Percentiles rank a stretch among this genome's conserved stretches.
These are phyloP conservation scores for Ophiosphaerella narmari DNA, from an alignment of 2,329 filamentous ascomycete species.

Conservation along the genomic window DNA sequence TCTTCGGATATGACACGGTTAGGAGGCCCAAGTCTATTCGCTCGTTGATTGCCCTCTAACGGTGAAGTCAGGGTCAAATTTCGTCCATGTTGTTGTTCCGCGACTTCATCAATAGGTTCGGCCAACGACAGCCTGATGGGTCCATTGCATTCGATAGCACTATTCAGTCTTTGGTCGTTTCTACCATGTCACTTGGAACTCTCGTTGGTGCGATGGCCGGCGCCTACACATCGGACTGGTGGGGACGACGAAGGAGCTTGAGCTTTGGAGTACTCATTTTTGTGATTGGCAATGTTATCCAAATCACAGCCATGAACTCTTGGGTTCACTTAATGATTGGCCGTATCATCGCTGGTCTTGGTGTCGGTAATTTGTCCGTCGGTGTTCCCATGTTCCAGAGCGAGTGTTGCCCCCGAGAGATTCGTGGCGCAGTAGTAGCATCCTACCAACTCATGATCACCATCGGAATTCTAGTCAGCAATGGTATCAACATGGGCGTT, in stretches of 20 bases:
- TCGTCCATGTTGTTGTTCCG: conserved; percentile 47
- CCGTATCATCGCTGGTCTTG: conserved; percentile 49
- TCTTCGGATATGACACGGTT: conserved; percentile 67
- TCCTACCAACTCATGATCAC: conserved; percentile 54
- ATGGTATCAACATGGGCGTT: conserved; percentile 48
- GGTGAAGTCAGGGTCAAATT: conserved; percentile 35
- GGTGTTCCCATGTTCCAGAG: conserved; percentile 71
- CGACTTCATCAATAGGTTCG: conserved; percentile 64
- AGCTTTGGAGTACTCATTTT: conserved; percentile 53
- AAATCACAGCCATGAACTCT: conserved; percentile 46
- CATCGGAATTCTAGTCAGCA: conserved; percentile 46
- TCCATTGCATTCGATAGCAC: conserved; percentile 46
- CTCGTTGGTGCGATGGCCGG: conserved; percentile 49
- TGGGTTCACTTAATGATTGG: conserved; percentile 57
- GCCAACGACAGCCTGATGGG: conserved; percentile 50
- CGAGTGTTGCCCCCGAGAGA: conserved; percentile 65
- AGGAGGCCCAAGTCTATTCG: conserved; percentile 1
- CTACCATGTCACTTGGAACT: conserved; percentile 46
- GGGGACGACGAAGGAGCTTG: conserved; percentile 54
- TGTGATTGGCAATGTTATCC: conserved; percentile 50
- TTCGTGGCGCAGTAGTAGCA: conserved; percentile 66
- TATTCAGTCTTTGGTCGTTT: conserved; percentile 50
- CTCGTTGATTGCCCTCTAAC: background rate
- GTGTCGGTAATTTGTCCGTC: conserved; percentile 55
- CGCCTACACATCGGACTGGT: conserved; percentile 59